Percentiles rank a stretch among this genome's conserved stretches.
phyloP scores from a whole-genome alignment of 768 basidiomycete genomes.

The Pisolithus marmoratus region DNA sequence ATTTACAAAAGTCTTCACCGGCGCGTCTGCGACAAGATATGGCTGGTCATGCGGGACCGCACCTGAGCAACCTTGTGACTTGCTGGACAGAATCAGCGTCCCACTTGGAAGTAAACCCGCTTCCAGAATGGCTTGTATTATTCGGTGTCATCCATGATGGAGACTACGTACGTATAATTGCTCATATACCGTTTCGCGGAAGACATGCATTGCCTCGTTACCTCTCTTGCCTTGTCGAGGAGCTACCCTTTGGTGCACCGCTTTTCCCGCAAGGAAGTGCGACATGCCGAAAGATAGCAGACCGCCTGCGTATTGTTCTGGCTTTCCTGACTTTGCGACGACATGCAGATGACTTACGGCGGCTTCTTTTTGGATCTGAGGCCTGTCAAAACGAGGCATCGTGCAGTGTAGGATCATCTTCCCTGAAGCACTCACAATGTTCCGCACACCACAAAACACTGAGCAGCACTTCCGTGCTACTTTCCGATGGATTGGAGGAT shows the following conservation, averaged over 20 bases:
- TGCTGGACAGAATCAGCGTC: neutral
- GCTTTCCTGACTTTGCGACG: conserved; percentile 15
- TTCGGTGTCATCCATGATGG: conserved; percentile 20
- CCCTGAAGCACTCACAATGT: neutral
- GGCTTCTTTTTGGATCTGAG: conserved; percentile 8
- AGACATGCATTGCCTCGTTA: conserved; percentile 6
- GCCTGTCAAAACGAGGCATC: neutral
- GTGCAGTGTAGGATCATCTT: neutral
- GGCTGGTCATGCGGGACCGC: conserved; percentile 1
- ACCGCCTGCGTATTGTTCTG: conserved; percentile 14
- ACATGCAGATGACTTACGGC: conserved; percentile 14
- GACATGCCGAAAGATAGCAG: conserved; percentile 8
- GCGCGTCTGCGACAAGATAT: conserved; percentile 12
- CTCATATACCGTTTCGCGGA: conserved; percentile 13
- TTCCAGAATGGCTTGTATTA: conserved; percentile 23
- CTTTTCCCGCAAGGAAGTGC: neutral
- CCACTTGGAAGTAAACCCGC: neutral
- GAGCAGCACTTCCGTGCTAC: neutral
- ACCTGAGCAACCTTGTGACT: conserved; percentile 12
- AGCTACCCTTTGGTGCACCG: conserved; percentile 9
- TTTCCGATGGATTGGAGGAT: neutral
- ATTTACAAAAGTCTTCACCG: neutral
- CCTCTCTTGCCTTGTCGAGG: conserved; percentile 17
- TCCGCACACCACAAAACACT: neutral
- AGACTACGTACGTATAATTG: conserved; percentile 14